Evolutionary conservation across 208 protist species (phyloP), one percentile per base, ranked within the genome.

Genomic region (Wallacemonas sp.): DNA sequence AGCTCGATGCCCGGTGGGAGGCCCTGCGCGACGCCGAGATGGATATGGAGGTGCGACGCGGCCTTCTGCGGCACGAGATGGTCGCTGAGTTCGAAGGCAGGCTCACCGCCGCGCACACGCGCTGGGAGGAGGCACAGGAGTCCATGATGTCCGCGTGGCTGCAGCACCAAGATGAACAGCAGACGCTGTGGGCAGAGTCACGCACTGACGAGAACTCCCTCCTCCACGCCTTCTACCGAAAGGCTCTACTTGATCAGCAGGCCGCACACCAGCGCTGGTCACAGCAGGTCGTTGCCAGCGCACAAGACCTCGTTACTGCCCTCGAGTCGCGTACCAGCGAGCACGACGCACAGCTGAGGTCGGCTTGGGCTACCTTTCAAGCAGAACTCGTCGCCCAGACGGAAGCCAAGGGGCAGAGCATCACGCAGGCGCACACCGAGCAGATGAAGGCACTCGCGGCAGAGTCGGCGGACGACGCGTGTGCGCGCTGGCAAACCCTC

Each of bases 201-300:
- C 72, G 71, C 41, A 26, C 41, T 8, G 17, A 66, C 2, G 66
- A 78, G 29, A 17, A 70, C 12, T 27, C 2, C 29, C 48, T 63
- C 21, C 39, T 71, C 19, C 44, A 58, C 26, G 27, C 15, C 4
- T 41, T 38, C 27, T 48, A 72, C 58, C 64, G 46, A n/a, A n/a
- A 9, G 19, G 57, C 63, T 27, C 46, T 67, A 0, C 17, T 42
- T 10, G 0, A 8, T 1, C 54, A 69, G 33, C 53, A 63, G 17
- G 37, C 15, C 1, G 63, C 66, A 22, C 50, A 52, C 3, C 55
- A 32, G 19, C 41, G 50, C 33, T 21, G 33, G 26, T n/a, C 48
- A 3, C 22, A 65, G 17, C 24, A 72, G 8, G 24, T 36, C 9
- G 26, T 58, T 26, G 64, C 42, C 5, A 19, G 57, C 59, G 3